Evolutionary conservation across 768 basidiomycete species (phyloP), one percentile per base, ranked within the genome.

Genomic region (Clavulina sp.): DNA sequence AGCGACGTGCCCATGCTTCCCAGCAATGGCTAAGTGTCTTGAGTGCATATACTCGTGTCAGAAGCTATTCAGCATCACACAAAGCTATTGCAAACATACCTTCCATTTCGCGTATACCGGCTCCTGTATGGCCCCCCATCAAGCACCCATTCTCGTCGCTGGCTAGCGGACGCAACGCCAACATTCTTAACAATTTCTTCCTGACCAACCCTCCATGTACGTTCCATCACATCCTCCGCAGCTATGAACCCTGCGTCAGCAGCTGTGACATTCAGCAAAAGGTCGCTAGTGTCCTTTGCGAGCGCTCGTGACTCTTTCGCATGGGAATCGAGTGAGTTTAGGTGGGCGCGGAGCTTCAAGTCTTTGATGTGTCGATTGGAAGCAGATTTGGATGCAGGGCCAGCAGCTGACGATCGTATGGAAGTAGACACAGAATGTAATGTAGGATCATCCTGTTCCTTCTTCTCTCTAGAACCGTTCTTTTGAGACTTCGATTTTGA

Each of bases 91-190:
- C 43, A 9, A n/a, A 68, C 75, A 60, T 46, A 87, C 84, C 88
- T 72, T 58, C 95, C 95, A 61, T 99, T 93, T 58, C 83, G 70
- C 21, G 88, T 87, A 67, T 92, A 95, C 57, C 87, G 74, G 36
- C 80, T 73, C 44, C 78, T 70, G 61, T 93, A 93, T 2, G 82
- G 82, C 0, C 93, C 93, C 9, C 81, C 81, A 54, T 92, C 85
- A 40, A 99, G 65, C 53, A 73, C 78, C 68, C 83, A 76, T 61
- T 91, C 87, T 60, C 73, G 78, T 43, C 81, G 68, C 18, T 88
- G 85, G 48, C 67, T 72, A 7, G 78, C 77, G 9, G 86, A 85
- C 58, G 92, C 91, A 55, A 71, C 68, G 0, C 88, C 77, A 43
- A 84, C 72, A 21, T 70, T 72, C 3, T 59, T 56, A 7, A 69